phyloP scores from a whole-genome alignment of 2,329 filamentous ascomycete genomes.

The Biscogniauxia mediterranea region DNA sequence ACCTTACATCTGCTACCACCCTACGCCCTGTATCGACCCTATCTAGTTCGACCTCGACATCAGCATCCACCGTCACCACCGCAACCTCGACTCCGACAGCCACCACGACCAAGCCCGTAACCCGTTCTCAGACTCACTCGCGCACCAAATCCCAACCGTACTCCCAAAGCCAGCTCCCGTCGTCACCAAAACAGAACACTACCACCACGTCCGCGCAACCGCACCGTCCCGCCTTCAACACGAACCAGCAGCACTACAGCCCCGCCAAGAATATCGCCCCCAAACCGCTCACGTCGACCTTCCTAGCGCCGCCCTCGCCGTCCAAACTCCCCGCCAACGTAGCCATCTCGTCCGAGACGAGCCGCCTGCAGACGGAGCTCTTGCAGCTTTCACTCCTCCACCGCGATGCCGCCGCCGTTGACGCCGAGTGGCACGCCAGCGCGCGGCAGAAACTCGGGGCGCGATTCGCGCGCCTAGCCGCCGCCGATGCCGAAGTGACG shows the following conservation, averaged over 20 bases:
- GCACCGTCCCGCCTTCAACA: conserved; percentile 57
- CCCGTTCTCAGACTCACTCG: conserved; percentile 21
- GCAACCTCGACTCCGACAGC: conserved; percentile 28
- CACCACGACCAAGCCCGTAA: conserved; percentile 19
- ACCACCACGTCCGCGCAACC: conserved; percentile 20
- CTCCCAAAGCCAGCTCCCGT: conserved; percentile 25
- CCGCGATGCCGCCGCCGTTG: conserved; percentile 46
- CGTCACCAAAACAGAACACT: conserved; percentile 7
- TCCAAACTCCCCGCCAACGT: conserved; percentile 61
- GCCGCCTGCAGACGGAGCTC: conserved; percentile 61
- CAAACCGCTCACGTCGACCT: conserved; percentile 59
- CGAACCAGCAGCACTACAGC: conserved; percentile 65
- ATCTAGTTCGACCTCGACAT: conserved; percentile 3
- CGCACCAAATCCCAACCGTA: conserved; percentile 14
- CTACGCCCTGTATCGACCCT: conserved; percentile 34
- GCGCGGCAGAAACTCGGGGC: conserved; percentile 48
- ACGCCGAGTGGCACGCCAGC: conserved; percentile 54
- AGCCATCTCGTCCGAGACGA: conserved; percentile 56
- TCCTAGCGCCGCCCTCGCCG: conserved; percentile 59
- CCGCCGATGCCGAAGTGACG: conserved; percentile 35
- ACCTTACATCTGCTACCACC: conserved; percentile 38
- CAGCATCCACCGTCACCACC: conserved; percentile 14
- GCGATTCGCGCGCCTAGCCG: conserved; percentile 43
- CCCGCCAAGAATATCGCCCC: conserved; percentile 60
- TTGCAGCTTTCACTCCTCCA: conserved; percentile 65